Base-by-base conservation (phyloP, 495 filamentous ascomycete species). In the Neurospora intermedia region DNA sequence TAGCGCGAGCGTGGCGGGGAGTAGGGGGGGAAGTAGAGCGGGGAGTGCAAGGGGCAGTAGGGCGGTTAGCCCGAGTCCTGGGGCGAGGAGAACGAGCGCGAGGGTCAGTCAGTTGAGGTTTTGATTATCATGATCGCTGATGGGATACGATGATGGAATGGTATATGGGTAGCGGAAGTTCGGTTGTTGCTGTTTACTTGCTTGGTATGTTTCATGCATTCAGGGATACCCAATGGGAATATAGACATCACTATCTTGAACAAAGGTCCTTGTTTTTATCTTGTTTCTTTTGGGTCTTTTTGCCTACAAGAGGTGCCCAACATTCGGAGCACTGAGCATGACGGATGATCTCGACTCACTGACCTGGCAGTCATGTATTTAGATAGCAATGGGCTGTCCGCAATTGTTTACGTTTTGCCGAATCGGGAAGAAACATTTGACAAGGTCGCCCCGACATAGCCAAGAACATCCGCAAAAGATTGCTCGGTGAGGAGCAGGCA, bases 1-100 rank as follows among this genome's bases (percentile, higher is more conserved):
- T 2, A 78, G 76, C 31, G 75, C 69, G 59, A 81, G 80, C 69
- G 81, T 62, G 9, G 62, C 41, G 18, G 75, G 70, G 35, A 77
- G 73, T 43, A 62, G 23, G 2, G 23, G 23, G 13, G 54, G 23
- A 2, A 62, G 54, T 3, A 62, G 54, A 8, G 23, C 11, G 23
- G 73, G 45, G 4, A 75, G 70, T 48, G 59, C 20, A 1, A 59
- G 31, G 15, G 74, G 76, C 0, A 78, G 74, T 16, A 74, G 77
- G 6, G 71, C 74, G 38, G 75, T 23, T 6, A 78, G 72, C 69
- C 76, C 76, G 39, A 69, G 13, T 69, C 23, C 15, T 7, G 54
- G 54, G 15, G 27, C 27, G 27, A 66, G 54, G 27, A 66, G 54
- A 15, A 13, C 54, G 54, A 27, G 54, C 13, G 27, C 54, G 6